Conservation (phyloP, 495 filamentous ascomycete genomes). For the Xylaria sp. region DNA sequence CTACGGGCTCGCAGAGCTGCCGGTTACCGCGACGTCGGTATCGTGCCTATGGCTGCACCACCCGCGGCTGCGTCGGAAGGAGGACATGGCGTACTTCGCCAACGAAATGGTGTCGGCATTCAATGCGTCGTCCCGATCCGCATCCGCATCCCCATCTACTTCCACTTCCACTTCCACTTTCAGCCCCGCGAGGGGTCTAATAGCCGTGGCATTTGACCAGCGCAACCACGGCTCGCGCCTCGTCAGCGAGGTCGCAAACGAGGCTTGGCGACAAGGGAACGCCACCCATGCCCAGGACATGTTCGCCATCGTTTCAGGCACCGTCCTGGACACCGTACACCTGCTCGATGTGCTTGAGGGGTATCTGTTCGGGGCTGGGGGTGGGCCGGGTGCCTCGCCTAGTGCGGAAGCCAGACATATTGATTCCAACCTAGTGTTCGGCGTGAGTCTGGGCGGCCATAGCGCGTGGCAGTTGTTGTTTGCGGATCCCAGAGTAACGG, state of each 20-base stretch:
- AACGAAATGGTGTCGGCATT: constrained; percentile 46
- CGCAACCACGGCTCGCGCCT: constrained; percentile 84
- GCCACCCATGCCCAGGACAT: constrained; percentile 63
- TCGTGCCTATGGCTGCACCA: constrained; percentile 89
- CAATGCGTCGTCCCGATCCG: constrained; percentile 35
- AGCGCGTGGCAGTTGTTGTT: constrained; percentile 83
- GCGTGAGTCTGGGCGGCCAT: constrained; percentile 88
- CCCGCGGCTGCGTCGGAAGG: constrained; percentile 71
- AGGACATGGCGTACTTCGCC: constrained; percentile 67
- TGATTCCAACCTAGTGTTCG: constrained; percentile 74
- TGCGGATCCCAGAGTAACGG: constrained; percentile 75
- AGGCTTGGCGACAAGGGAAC: constrained; percentile 82
- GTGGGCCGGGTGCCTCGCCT: constrained; percentile 33
- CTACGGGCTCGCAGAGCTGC: constrained; percentile 79
- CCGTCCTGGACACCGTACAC: constrained; percentile 73
- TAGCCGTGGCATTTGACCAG: constrained; percentile 86
- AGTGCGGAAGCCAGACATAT: constrained; percentile 51
- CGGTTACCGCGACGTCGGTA: constrained; percentile 53
- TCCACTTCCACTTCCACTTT: background rate
- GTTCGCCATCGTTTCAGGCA: constrained; percentile 59
- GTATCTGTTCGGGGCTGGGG: constrained; percentile 69
- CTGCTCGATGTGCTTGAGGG: constrained; percentile 77
- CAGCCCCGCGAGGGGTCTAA: constrained; percentile 63
- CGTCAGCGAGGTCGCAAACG: constrained; percentile 65
- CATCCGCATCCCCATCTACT: too few relatives aligned